Percentiles rank a stretch among this genome's conserved stretches.
phyloP scores from a whole-genome alignment of 164 flowering plant species.

The Stephania cephalantha region DNA sequence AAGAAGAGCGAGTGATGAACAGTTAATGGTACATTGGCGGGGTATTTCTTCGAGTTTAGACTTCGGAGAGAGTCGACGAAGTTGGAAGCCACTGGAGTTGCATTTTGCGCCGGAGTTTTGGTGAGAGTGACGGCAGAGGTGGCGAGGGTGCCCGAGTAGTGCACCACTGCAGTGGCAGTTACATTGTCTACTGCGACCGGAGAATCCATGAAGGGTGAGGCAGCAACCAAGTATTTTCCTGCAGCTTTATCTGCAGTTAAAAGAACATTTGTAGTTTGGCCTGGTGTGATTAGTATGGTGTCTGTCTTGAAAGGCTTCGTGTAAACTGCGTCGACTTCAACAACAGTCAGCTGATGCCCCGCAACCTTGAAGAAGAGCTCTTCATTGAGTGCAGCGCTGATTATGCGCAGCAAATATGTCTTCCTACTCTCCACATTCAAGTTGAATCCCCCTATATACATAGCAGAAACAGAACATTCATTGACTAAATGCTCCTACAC shows the following conservation, averaged over 20 bases:
- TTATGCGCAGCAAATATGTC: constrained; percentile 59
- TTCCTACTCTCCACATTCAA: constrained; percentile 19
- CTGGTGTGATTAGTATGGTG: not conserved
- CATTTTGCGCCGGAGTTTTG: not conserved
- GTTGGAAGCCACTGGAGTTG: not conserved
- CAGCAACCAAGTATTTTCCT: not conserved
- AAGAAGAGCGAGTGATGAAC: not conserved
- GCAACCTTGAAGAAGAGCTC: constrained; percentile 56
- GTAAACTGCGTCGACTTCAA: not conserved
- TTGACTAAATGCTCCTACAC: not conserved
- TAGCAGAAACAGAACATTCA: not conserved
- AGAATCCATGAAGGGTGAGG: not conserved
- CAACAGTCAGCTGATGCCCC: not conserved
- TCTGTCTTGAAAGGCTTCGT: not conserved
- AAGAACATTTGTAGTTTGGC: not conserved
- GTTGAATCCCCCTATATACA: not conserved
- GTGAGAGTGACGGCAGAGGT: not conserved
- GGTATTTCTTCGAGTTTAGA: not conserved
- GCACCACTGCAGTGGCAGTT: not conserved
- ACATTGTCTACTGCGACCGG: not conserved
- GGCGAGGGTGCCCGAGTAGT: not conserved
- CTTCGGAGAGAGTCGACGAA: not conserved
- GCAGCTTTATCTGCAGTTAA: not conserved
- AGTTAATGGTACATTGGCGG: not conserved
- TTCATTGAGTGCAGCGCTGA: constrained; percentile 76